Percentiles rank a stretch among this genome's conserved stretches.
Evolutionary conservation across 306 rosid species (phyloP).

Genomic region (Fragaria vesca): DNA sequence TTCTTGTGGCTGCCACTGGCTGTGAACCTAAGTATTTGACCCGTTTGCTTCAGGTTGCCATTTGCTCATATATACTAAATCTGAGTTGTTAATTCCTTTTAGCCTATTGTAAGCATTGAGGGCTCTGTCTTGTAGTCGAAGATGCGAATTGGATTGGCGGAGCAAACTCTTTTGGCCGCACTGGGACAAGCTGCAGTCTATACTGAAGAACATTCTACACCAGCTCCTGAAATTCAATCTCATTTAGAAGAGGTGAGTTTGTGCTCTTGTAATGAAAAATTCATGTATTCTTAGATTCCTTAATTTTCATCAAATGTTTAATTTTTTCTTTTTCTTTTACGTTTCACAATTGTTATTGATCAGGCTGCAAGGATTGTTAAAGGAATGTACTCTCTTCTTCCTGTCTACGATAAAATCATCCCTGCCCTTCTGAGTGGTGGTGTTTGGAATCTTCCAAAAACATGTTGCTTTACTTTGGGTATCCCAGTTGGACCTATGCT

Average conservation of each 20-base stretch:
- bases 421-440: constrained; percentile 72
- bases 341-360: constrained; percentile 35
- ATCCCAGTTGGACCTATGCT: constrained; percentile 94
- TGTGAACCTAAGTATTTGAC: constrained; percentile 87
- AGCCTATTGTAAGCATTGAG: constrained; percentile 25
- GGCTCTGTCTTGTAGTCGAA: constrained; percentile 47
- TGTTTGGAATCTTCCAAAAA: constrained; percentile 71
- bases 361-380: constrained; percentile 88
- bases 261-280: constrained; percentile 7
- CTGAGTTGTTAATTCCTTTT: constrained; percentile 21
- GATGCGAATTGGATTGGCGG: constrained; percentile 86
- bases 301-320: background rate
- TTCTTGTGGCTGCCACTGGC: constrained; percentile 91
- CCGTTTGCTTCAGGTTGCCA: constrained; percentile 80
- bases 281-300: background rate
- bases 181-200: constrained; percentile 87
- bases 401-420: constrained; percentile 73
- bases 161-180: constrained; percentile 90
- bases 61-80: constrained; percentile 18
- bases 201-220: constrained; percentile 64
- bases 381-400: constrained; percentile 80
- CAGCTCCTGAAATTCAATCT: constrained; percentile 62
- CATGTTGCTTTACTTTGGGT: constrained; percentile 78
- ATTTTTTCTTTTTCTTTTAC: background rate
- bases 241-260: constrained; percentile 76